phyloP scores from a whole-genome alignment of 2,329 filamentous ascomycete genomes.

The Thielaviopsis musarum region DNA sequence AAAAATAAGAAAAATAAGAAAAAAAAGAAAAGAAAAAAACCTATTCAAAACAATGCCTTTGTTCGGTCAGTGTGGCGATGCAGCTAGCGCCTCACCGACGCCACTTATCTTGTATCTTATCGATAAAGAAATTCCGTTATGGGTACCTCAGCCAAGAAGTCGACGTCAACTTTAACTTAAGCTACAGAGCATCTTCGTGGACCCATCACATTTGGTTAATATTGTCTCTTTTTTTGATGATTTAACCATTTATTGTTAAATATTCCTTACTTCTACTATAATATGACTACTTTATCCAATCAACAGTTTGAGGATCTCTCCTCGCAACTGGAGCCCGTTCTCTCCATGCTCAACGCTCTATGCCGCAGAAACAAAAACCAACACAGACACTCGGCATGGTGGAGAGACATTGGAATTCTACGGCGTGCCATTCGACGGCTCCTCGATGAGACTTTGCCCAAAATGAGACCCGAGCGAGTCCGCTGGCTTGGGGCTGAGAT shows the following conservation, averaged over 20 bases:
- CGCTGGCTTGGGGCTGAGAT: conserved; percentile 19
- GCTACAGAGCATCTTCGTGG: no score
- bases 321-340: conserved; percentile 21
- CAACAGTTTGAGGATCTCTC: conserved; percentile 1
- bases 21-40: not conserved
- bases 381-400: conserved; percentile 70
- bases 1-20: no score
- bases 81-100: not conserved
- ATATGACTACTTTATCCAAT: not conserved
- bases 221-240: not conserved
- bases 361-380: conserved; percentile 83
- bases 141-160: no score
- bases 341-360: conserved; percentile 50
- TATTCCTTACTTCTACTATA: no score
- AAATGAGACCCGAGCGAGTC: conserved; percentile 11
- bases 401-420: conserved; percentile 52
- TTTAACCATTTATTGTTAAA: no score
- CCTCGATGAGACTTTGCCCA: conserved; percentile 16
- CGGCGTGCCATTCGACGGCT: conserved; percentile 48
- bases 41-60: not conserved
- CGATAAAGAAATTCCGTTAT: not conserved
- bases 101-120: not conserved
- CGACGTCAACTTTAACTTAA: no score
- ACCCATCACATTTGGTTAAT: no score
- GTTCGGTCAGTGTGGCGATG: not conserved